Evolutionary conservation across 139 green algal species (phyloP).

Genomic region (Mesotaenium endlicherianum): DNA sequence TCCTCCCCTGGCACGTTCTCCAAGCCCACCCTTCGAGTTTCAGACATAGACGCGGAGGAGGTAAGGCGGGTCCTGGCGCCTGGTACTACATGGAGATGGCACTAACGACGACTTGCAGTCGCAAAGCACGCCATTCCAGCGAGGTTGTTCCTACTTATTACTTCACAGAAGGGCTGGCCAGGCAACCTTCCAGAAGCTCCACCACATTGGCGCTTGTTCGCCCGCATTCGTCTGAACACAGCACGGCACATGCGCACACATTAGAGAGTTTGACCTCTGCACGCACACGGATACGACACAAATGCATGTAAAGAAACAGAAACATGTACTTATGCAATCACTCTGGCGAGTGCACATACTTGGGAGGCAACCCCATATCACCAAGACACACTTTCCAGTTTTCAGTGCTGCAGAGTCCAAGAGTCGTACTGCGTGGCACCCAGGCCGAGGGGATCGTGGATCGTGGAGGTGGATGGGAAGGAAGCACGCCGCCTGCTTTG

Average conservation of each 20-base stretch:
- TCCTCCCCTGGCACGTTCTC: no score
- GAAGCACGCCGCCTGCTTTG: no score
- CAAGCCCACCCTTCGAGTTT: no score
- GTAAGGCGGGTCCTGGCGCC: no score
- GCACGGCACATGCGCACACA: not conserved
- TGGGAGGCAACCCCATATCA: not conserved
- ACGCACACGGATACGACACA: not conserved
- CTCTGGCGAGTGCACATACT: not conserved
- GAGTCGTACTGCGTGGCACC: no score
- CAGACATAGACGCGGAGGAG: no score
- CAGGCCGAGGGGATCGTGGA: no score
- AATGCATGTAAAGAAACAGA: not conserved
- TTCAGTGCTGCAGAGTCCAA: not conserved
- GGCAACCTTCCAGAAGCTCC: not conserved
- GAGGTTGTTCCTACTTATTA: not conserved
- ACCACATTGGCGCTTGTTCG: not conserved
- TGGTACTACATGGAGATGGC: no score
- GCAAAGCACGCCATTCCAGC: conserved; percentile 2
- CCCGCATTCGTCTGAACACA: conserved; percentile 20
- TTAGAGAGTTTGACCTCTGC: not conserved
- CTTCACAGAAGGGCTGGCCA: not conserved
- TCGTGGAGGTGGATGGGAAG: no score
- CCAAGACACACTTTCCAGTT: not conserved
- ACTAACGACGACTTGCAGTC: not conserved
- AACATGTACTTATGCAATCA: not conserved